Base-by-base conservation (phyloP, 768 basidiomycete genomes). In the Mycena sanguinolenta region DNA sequence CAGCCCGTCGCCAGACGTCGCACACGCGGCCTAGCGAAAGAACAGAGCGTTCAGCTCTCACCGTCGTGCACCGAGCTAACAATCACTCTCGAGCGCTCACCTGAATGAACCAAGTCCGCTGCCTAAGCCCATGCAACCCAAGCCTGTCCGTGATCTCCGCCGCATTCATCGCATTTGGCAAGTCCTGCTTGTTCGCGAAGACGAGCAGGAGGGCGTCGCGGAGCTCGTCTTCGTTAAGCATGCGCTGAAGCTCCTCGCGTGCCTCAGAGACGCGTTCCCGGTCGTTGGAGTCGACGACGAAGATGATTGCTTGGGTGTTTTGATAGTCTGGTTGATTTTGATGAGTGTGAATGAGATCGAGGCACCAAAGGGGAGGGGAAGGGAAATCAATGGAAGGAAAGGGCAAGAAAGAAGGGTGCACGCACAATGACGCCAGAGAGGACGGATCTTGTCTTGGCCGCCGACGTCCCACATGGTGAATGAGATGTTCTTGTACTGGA, bases 391-490 rank as follows among this genome's bases (percentile, higher is more conserved):
- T 27, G 74, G 54, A n/a, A n/a, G n/a, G n/a, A n/a, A n/a, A n/a
- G n/a, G n/a, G n/a, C n/a, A n/a, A n/a, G n/a, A n/a, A n/a, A n/a
- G n/a, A n/a, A n/a, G n/a, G n/a, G n/a, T n/a, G n/a, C n/a, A 91
- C 96, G 79, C 79, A 98, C 98, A 99, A 88, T 99, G 98, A 91
- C 97, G 95, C 98, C 98, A 99, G 77, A 99, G 91, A 76, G 97
- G 97, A 77, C 97, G 92, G 83, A 99, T 99, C 92, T 99, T 99
- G 86, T 99, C 97, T 86, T 99, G 97, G 77, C 97, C 98, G 90
- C 98, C 98, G 73, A 99, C 98, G 85, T 99, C 98, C 98, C 98
- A 99, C 54, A 99, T 98, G 27, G 97, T 99, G 91, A 99, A 99
- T 28, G 96, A 98, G 75, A 99, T 98, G 88, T 99, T 99, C 90